Conservation (phyloP, 2,329 filamentous ascomycete genomes). For the Ophiosphaerella narmari region DNA sequence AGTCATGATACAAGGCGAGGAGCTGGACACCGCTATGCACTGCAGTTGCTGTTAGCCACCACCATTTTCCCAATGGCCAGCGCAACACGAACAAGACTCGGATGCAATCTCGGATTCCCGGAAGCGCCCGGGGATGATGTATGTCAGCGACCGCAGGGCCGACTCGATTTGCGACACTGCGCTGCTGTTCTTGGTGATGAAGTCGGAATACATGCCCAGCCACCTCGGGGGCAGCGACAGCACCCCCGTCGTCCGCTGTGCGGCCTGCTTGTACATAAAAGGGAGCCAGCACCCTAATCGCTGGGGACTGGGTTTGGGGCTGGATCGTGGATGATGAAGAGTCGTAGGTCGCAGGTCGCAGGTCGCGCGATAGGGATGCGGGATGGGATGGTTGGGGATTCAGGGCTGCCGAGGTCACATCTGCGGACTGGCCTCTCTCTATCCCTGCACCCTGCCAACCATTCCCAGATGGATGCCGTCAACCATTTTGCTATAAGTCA, state of each 20-base stretch:
- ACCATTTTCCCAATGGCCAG: slow-evolving; percentile 4
- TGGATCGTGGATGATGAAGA: slow-evolving; percentile 15
- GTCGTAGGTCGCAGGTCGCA: slow-evolving; percentile 20
- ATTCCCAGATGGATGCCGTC: too few relatives aligned
- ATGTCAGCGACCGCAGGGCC: slow-evolving; percentile 87
- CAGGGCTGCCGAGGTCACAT: slow-evolving; percentile 39
- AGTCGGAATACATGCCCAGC: slow-evolving; percentile 78
- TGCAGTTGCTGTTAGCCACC: slow-evolving; percentile 35
- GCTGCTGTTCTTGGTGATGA: slow-evolving; percentile 92
- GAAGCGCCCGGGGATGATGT: slow-evolving; percentile 91
- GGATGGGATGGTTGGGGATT: slow-evolving; percentile 28
- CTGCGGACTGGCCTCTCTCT: background rate
- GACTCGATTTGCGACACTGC: slow-evolving; percentile 96
- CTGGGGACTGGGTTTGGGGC: slow-evolving; percentile 9
- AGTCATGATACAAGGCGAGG: slow-evolving; percentile 90
- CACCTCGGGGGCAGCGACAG: slow-evolving; percentile 67
- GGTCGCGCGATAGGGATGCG: slow-evolving; percentile 25
- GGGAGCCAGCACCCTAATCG: slow-evolving; percentile 22
- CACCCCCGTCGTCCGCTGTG: slow-evolving; percentile 49
- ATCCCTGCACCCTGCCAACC: too few relatives aligned
- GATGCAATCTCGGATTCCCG: slow-evolving; percentile 93
- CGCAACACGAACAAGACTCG: slow-evolving; percentile 67
- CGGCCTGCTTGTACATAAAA: slow-evolving; percentile 49
- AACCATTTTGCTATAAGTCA: too few relatives aligned
- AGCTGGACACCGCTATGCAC: slow-evolving; percentile 88